A percentile compares a stretch with the other conserved stretches of the same genome.
These are phyloP conservation scores for Lizanozyma gosingica DNA, from an alignment of 1,139 yeast species.

Conservation along the genomic window DNA sequence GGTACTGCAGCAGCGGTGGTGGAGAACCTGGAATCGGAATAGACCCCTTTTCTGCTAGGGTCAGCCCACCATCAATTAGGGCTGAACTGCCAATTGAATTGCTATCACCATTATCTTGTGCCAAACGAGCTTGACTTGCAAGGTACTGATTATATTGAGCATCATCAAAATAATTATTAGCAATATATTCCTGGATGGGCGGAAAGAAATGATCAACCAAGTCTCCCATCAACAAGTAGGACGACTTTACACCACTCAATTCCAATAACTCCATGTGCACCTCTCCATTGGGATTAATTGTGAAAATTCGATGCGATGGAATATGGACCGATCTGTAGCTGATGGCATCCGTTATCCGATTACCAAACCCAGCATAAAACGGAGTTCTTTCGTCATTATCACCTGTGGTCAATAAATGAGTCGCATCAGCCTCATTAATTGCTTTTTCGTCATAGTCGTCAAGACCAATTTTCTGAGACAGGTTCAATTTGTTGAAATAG, in stretches of 20 bases:
- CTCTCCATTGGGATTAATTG: conserved; percentile 94
- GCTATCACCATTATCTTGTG: conserved; percentile 11
- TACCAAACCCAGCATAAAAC: conserved; percentile 97
- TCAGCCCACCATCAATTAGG: conserved; percentile 8
- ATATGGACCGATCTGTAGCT: conserved; percentile 91
- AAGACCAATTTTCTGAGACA: conserved; percentile 9
- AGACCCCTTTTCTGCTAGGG: conserved; percentile 11
- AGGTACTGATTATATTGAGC: conserved; percentile 29
- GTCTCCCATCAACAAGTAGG: conserved; percentile 86
- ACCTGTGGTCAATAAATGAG: not conserved
- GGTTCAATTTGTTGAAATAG: conserved; percentile 27
- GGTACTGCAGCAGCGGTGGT: not conserved
- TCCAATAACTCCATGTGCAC: conserved; percentile 96
- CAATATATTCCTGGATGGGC: conserved; percentile 46
- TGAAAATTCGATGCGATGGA: conserved; percentile 90
- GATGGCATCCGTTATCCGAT: conserved; percentile 92
- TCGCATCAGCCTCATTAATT: conserved; percentile 1
- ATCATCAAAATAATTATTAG: conserved; percentile 30
- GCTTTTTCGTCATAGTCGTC: conserved; percentile 13
- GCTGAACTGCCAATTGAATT: conserved; percentile 2
- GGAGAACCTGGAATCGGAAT: not conserved
- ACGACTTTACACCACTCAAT: conserved; percentile 83
- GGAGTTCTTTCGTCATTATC: conserved; percentile 45
- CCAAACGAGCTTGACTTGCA: conserved; percentile 6
- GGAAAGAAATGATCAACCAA: conserved; percentile 97